Conservation (phyloP, 148 eudicot genomes). For the Limonium bicolor region DNA sequence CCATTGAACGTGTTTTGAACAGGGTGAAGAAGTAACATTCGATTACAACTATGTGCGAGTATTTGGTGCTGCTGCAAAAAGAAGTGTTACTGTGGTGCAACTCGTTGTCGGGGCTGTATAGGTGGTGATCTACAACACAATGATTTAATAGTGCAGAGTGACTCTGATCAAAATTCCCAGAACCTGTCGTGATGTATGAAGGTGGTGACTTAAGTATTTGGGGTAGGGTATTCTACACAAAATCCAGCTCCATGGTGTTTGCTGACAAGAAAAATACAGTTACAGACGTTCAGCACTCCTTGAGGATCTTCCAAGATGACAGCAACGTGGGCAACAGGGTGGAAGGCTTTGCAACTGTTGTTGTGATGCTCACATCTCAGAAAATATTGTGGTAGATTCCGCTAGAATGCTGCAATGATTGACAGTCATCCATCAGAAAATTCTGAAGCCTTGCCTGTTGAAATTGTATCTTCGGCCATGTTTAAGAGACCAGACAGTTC, state of each 20-base stretch:
- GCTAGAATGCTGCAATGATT: conserved; percentile 4
- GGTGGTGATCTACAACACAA: conserved; percentile 74
- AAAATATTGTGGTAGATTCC: conserved; percentile 8
- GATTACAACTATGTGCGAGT: conserved; percentile 97
- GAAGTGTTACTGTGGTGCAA: conserved; percentile 86
- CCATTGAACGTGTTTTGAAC: conserved; percentile 12
- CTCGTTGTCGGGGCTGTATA: conserved; percentile 77
- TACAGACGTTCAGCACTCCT: conserved; percentile 3
- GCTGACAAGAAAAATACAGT: conserved; percentile 9
- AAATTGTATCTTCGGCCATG: conserved; percentile 12
- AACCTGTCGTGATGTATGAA: conserved; percentile 52
- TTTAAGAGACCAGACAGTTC: conserved; percentile 17
- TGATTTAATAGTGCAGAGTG: conserved; percentile 67
- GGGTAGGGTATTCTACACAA: conserved; percentile 13
- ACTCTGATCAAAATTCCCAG: conserved; percentile 85
- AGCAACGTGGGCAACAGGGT: conserved; percentile 3
- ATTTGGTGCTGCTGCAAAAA: conserved; percentile 99
- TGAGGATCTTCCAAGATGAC: conserved; percentile 3
- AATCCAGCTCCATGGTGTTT: conserved; percentile 12
- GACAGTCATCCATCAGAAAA: conserved; percentile 12
- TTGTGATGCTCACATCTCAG: conserved; percentile 9
- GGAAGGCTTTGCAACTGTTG: conserved; percentile 8
- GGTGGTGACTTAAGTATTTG: too few species aligned
- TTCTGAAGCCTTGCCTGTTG: conserved; percentile 11
- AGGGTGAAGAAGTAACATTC: conserved; percentile 96